A percentile compares a stretch with the other conserved stretches of the same genome.
phyloP scores from a whole-genome alignment of 164 flowering plant genomes.

The Macadamia tetraphylla region DNA sequence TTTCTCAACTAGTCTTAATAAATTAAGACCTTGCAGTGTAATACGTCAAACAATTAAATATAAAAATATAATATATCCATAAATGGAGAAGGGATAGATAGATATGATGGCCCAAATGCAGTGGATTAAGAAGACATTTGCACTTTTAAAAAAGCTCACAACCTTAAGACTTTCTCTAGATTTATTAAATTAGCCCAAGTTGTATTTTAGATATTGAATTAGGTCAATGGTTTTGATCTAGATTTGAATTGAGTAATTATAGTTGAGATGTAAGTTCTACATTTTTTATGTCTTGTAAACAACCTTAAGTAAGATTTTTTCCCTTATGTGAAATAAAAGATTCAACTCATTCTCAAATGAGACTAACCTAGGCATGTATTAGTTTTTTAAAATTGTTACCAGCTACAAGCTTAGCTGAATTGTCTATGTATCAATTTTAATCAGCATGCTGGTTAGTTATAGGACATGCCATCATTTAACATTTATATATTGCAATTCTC shows the following conservation, averaged over 20 bases:
- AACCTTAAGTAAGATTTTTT: constrained; percentile 6
- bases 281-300: constrained; percentile 5
- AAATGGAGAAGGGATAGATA: background rate
- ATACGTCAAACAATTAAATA: background rate
- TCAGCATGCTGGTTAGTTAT: background rate
- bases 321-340: background rate
- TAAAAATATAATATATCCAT: background rate
- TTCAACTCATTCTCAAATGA: background rate
- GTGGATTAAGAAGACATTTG: background rate
- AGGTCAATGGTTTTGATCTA: constrained; percentile 23
- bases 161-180: constrained; percentile 12
- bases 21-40: background rate
- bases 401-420: background rate
- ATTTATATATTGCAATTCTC: background rate
- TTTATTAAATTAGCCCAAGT: background rate
- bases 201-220: background rate
- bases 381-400: background rate
- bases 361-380: background rate
- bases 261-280: background rate
- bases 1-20: background rate
- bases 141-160: background rate
- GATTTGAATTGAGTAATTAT: constrained; percentile 12
- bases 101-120: constrained; percentile 10
- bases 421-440: background rate
- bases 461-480: background rate